These are phyloP conservation scores for Marvania coccoides DNA, from an alignment of 139 green algal genomes.

Conservation along the genomic window DNA sequence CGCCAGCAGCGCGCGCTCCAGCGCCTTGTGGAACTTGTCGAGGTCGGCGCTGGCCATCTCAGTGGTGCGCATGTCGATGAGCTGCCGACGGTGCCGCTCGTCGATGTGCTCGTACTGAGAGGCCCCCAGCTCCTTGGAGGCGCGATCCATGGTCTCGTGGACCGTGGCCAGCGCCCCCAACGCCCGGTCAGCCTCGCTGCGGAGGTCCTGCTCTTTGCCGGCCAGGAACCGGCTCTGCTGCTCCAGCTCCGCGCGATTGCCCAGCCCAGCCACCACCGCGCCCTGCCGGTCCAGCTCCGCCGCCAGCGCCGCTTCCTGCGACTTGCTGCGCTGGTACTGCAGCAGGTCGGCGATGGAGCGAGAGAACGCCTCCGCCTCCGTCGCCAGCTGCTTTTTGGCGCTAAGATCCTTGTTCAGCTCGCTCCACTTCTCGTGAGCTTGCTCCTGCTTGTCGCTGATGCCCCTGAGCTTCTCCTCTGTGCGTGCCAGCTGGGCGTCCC, in stretches of 20 bases:
- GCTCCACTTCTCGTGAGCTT: constrained; percentile 2
- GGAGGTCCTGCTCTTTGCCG: background rate
- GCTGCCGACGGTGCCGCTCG: constrained; percentile 33
- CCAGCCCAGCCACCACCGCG: constrained; percentile 1
- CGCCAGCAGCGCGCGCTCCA: constrained; percentile 88
- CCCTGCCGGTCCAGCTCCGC: constrained; percentile 4
- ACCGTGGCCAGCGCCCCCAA: constrained; percentile 26
- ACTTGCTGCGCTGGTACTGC: constrained; percentile 21
- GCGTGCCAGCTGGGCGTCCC: constrained; percentile 12
- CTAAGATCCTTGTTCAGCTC: constrained; percentile 2
- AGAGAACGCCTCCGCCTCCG: constrained; percentile 20
- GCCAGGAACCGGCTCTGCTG: background rate
- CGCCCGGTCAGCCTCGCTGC: constrained; percentile 19
- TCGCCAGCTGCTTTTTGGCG: constrained; percentile 9
- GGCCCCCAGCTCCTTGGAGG: constrained; percentile 29
- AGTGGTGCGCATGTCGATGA: constrained; percentile 67
- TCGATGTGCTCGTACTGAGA: constrained; percentile 72
- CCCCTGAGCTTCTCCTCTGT: background rate
- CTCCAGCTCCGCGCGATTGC: constrained; percentile 1
- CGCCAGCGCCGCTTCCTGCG: constrained; percentile 31
- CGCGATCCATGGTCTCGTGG: constrained; percentile 6
- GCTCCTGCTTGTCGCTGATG: constrained; percentile 15
- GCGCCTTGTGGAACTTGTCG: constrained; percentile 90
- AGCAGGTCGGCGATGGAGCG: constrained; percentile 33
- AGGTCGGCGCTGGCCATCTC: constrained; percentile 86